These are phyloP conservation scores for Moricandia arvensis DNA, from an alignment of 345 rosid genomes.

Conservation along the genomic window DNA sequence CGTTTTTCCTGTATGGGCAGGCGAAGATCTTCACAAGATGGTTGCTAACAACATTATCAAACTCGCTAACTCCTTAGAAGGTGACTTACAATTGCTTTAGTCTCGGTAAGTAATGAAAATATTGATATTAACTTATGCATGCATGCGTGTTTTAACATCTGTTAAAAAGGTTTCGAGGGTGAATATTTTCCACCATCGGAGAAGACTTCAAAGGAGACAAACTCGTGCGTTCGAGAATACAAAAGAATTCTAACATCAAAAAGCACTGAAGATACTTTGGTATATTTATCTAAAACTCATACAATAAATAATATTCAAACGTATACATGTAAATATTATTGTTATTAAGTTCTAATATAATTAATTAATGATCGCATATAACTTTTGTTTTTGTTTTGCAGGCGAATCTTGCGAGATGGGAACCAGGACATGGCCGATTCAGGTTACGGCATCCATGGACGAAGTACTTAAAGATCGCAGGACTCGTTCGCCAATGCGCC, in stretches of 20 bases:
- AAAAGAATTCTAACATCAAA: slow-evolving; percentile 59
- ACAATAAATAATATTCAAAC: neutral
- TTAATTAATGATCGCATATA: neutral
- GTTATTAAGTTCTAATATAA: neutral
- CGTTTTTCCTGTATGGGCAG: slow-evolving; percentile 72
- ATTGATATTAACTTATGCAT: neutral
- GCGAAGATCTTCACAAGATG: slow-evolving; percentile 67
- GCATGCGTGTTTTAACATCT: slow-evolving; percentile 1
- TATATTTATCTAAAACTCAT: slow-evolving; percentile 21
- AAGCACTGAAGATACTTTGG: slow-evolving; percentile 63
- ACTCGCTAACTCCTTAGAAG: slow-evolving; percentile 59
- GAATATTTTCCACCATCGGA: slow-evolving; percentile 47
- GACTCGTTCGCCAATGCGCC: slow-evolving; percentile 71
- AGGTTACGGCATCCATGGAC: slow-evolving; percentile 73
- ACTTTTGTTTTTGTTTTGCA: slow-evolving; percentile 11
- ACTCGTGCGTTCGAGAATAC: slow-evolving; percentile 45
- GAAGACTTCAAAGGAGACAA: slow-evolving; percentile 37
- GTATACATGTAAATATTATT: no score
- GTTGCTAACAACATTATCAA: slow-evolving; percentile 51
- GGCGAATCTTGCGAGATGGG: slow-evolving; percentile 93
- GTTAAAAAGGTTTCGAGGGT: slow-evolving; percentile 53
- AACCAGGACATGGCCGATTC: slow-evolving; percentile 74
- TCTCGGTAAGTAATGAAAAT: neutral
- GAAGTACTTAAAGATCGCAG: slow-evolving; percentile 61
- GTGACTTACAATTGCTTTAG: slow-evolving; percentile 34